Conservation (phyloP, 495 filamentous ascomycete genomes). For the Xylaria cubensis region DNA sequence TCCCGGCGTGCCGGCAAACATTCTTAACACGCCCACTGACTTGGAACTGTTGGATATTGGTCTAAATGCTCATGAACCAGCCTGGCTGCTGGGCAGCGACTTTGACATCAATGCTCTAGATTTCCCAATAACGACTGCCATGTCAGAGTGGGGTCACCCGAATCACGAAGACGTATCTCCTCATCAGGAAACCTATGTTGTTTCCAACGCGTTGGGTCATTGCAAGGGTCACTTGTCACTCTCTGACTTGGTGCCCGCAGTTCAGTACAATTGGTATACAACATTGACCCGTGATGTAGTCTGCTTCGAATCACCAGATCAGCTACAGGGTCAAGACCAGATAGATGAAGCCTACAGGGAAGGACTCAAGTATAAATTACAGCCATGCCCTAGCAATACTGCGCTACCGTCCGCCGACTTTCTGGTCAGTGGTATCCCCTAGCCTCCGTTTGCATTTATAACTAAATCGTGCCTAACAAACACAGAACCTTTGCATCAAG, state of each 20-base stretch:
- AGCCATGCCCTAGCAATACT: conserved; percentile 21
- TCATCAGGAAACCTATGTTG: conserved; percentile 16
- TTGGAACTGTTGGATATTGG: conserved; percentile 22
- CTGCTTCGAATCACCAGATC: conserved; percentile 9
- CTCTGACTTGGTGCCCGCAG: conserved; percentile 21
- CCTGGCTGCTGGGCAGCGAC: conserved; percentile 20
- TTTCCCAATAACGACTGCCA: conserved; percentile 23
- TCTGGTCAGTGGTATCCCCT: conserved; percentile 11
- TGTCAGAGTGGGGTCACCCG: conserved; percentile 20
- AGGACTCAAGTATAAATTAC: conserved; percentile 24
- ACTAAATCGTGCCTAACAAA: neutral
- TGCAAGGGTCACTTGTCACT: conserved; percentile 23
- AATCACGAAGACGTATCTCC: conserved; percentile 10
- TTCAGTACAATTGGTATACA: conserved; percentile 27
- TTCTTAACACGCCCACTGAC: conserved; percentile 20
- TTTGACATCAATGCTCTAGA: conserved; percentile 23
- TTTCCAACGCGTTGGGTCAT: conserved; percentile 11
- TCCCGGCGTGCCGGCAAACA: conserved; percentile 2
- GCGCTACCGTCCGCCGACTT: conserved; percentile 22
- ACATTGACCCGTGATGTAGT: conserved; percentile 25
- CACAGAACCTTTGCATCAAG: conserved; percentile 31
- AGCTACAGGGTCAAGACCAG: conserved; percentile 18
- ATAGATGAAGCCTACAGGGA: conserved; percentile 27
- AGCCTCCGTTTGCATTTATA: neutral
- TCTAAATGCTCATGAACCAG: conserved; percentile 23